Conservation (phyloP, 1,284 basidiomycete species). For the Malassezia restricta region DNA sequence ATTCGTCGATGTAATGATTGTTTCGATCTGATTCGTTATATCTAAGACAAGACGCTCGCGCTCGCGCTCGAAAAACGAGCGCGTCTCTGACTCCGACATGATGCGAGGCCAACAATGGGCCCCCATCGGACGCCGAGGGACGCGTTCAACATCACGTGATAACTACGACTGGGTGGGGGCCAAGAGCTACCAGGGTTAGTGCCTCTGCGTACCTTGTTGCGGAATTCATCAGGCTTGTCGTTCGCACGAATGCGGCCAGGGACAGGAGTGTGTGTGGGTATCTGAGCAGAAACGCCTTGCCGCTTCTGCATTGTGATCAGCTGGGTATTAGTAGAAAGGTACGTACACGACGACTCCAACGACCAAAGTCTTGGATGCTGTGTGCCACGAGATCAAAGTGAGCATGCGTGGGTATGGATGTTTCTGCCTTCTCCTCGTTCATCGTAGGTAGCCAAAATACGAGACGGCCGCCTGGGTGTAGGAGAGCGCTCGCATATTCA, state of each 20-base stretch:
- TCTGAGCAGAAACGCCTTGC: conserved; percentile 14
- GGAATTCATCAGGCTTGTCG: conserved; percentile 28
- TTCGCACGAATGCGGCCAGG: conserved; percentile 22
- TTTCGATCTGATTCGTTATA: conserved; percentile 70
- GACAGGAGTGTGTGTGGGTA: neutral
- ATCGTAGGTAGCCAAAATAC: conserved; percentile 59
- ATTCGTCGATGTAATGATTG: conserved; percentile 71
- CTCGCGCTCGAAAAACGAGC: conserved; percentile 61
- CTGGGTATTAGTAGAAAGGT: conserved; percentile 2
- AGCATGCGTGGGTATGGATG: conserved; percentile 13
- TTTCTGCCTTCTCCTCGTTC: conserved; percentile 26
- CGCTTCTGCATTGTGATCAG: conserved; percentile 37
- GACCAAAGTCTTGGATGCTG: conserved; percentile 83
- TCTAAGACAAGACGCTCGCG: conserved; percentile 61
- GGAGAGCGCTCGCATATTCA: conserved; percentile 65
- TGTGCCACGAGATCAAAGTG: conserved; percentile 57
- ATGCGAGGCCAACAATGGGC: neutral
- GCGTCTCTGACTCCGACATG: neutral
- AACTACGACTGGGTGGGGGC: conserved; percentile 1
- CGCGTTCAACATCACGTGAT: conserved; percentile 1
- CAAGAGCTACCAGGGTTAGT: neutral
- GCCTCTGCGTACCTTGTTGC: conserved; percentile 19
- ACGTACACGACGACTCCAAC: conserved; percentile 62
- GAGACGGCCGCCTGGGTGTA: conserved; percentile 73
- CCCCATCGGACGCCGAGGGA: neutral